phyloP scores from a whole-genome alignment of 225 moss, liverwort and hornwort species.

The Pseudisothecium myosuroides region DNA sequence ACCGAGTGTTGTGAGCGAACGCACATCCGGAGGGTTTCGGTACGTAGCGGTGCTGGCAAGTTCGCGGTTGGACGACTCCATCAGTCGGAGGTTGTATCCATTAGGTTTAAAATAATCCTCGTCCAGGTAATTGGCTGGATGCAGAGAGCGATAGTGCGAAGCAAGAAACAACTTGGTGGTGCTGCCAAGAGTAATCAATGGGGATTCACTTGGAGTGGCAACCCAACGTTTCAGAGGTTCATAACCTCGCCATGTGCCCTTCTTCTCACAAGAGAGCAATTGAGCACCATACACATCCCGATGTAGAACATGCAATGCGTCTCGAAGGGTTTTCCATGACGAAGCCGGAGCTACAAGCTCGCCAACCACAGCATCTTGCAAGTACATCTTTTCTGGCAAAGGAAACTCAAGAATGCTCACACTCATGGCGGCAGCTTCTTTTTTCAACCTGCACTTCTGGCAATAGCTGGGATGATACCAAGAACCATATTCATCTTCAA shows the following conservation, averaged over 20 bases:
- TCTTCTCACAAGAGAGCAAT: neutral
- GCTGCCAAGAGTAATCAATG: neutral
- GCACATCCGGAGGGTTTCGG: neutral
- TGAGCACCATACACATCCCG: neutral
- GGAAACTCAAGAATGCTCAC: neutral
- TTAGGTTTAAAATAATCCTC: neutral
- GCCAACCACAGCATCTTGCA: constrained; percentile 7
- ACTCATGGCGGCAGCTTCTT: neutral
- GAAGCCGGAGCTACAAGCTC: neutral
- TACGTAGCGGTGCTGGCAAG: neutral
- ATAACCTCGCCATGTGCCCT: neutral
- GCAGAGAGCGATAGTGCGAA: neutral
- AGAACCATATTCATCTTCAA: accelerated
- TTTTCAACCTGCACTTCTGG: neutral
- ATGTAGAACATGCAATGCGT: constrained; percentile 3
- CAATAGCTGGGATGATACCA: neutral
- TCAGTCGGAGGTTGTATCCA: neutral
- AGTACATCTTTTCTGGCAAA: neutral
- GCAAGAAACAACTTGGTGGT: neutral
- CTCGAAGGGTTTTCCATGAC: constrained; percentile 2
- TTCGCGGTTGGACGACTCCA: neutral
- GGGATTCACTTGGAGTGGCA: neutral
- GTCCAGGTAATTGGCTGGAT: neutral
- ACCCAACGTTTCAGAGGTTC: neutral
- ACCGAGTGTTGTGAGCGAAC: neutral